These are phyloP conservation scores for Juncus effusus DNA, from an alignment of 176 grass and related monocot genomes.

Conservation along the genomic window DNA sequence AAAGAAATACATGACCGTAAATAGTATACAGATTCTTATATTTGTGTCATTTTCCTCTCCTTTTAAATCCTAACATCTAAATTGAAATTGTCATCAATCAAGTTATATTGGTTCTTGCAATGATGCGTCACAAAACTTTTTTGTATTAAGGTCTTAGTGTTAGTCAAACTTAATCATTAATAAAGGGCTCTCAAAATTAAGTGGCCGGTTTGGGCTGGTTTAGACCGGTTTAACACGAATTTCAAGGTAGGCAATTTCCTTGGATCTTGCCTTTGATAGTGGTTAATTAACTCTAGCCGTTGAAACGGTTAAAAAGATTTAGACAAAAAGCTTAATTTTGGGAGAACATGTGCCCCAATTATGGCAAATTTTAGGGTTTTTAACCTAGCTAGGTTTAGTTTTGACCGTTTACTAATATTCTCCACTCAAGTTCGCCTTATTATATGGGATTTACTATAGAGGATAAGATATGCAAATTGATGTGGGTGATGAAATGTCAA, in stretches of 20 bases:
- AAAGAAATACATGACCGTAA: no score
- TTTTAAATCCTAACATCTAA: no score
- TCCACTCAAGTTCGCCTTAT: constrained; percentile 17
- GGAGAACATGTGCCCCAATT: constrained; percentile 20
- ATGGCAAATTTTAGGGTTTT: constrained; percentile 23
- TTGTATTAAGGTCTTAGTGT: no score
- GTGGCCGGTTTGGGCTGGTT: neutral
- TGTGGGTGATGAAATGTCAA: constrained; percentile 30
- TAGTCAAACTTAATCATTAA: no score
- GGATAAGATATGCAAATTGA: constrained; percentile 10
- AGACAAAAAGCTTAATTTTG: neutral
- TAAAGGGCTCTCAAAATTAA: neutral
- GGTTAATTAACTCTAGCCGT: constrained; percentile 28
- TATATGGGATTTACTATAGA: constrained; percentile 8
- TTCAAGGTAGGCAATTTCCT: constrained; percentile 12
- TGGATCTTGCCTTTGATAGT: constrained; percentile 15
- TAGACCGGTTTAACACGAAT: neutral
- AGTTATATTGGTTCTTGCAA: no score
- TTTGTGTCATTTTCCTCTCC: no score
- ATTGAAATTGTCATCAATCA: no score
- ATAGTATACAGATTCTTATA: no score
- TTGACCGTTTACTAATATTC: constrained; percentile 4
- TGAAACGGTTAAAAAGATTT: constrained; percentile 18
- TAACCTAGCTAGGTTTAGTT: neutral
- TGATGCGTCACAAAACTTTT: no score